phyloP scores from a whole-genome alignment of 1,139 yeast species.

The Taphrina deformans region DNA sequence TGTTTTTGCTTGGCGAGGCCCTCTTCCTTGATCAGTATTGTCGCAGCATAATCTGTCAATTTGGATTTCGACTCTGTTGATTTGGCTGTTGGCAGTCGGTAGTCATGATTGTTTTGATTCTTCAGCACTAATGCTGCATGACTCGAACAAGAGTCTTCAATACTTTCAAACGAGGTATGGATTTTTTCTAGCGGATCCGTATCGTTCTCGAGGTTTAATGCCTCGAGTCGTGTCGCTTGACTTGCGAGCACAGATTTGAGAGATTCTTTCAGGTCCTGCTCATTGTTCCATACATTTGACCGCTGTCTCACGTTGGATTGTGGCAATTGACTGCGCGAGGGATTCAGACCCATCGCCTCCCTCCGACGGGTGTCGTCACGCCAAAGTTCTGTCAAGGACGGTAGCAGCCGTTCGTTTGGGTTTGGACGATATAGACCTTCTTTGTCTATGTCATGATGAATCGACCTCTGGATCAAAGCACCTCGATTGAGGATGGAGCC shows the following conservation, averaged over 20 bases:
- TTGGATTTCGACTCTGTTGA: not conserved
- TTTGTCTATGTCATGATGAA: slow-evolving; percentile 53
- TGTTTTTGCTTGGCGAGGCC: too few species aligned
- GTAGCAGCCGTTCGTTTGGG: slow-evolving; percentile 48
- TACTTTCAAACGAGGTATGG: slow-evolving; percentile 22
- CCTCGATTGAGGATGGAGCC: slow-evolving; percentile 59
- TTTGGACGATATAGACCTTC: slow-evolving; percentile 44
- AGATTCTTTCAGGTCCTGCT: slow-evolving; percentile 11
- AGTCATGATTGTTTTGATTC: not conserved
- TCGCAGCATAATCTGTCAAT: not conserved
- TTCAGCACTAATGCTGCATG: not conserved
- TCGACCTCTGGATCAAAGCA: slow-evolving; percentile 50
- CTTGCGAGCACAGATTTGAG: slow-evolving; percentile 6
- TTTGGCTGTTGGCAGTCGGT: not conserved
- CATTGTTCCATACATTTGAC: slow-evolving; percentile 32
- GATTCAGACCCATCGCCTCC: slow-evolving; percentile 37
- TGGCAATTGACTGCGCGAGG: slow-evolving; percentile 17
- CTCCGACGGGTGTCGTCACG: slow-evolving; percentile 63
- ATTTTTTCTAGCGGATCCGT: not conserved
- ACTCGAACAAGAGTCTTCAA: slow-evolving; percentile 1
- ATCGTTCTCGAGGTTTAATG: not conserved
- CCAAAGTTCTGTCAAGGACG: slow-evolving; percentile 63
- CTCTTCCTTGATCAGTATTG: not conserved
- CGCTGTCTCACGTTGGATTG: slow-evolving; percentile 25
- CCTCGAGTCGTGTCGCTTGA: not conserved